Evolutionary conservation across 345 rosid species (phyloP).

Genomic region (Xanthoceras sorbifolium): DNA sequence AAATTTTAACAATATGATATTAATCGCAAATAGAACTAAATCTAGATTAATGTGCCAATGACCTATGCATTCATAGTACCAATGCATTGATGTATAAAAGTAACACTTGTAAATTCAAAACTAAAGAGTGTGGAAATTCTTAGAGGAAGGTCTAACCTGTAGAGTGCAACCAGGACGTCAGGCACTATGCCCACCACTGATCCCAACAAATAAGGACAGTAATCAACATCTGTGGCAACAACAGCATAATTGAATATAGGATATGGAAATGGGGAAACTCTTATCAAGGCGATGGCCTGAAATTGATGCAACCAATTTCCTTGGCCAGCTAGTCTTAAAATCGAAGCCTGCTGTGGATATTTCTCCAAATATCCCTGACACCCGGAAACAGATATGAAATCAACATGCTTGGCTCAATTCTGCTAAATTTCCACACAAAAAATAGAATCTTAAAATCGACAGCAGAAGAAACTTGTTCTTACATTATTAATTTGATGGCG

Average conservation of each 20-base stretch:
- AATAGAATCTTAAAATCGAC: not conserved
- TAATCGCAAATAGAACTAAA: not conserved
- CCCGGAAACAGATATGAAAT: not conserved
- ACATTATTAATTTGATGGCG: constrained; percentile 28
- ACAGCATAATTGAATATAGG: constrained; percentile 31
- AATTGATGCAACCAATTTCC: constrained; percentile 47
- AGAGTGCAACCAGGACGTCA: constrained; percentile 35
- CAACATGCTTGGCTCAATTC: not conserved
- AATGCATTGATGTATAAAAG: not conserved
- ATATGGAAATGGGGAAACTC: constrained; percentile 47
- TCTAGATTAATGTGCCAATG: not conserved
- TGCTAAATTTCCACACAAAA: not conserved
- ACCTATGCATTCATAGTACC: not conserved
- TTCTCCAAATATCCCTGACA: constrained; percentile 31
- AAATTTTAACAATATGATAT: no score
- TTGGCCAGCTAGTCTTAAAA: constrained; percentile 40
- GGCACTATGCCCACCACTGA: constrained; percentile 33
- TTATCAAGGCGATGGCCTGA: constrained; percentile 32
- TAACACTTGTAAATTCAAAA: no score
- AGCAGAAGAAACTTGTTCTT: not conserved
- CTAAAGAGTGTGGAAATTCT: not conserved
- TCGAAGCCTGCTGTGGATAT: constrained; percentile 34
- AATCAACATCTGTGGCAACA: constrained; percentile 29
- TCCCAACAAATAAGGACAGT: constrained; percentile 35
- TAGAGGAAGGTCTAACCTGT: constrained; percentile 25